Base-by-base conservation (phyloP, 176 grass and related monocot species). In the Cocos nucifera region DNA sequence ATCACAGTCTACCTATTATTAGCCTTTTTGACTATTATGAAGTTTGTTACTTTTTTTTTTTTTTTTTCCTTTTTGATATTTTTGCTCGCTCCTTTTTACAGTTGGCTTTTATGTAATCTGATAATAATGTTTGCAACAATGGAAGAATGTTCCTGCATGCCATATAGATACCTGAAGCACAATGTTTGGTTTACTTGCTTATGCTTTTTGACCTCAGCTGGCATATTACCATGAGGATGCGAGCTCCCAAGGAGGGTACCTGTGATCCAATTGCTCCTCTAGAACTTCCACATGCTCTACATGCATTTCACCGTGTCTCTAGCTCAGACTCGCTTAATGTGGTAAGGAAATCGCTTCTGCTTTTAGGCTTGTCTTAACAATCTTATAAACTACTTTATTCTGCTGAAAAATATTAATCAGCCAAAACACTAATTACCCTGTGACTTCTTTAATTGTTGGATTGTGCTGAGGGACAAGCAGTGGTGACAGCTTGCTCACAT, bases 141-240 rank as follows among this genome's bases (percentile, higher is more conserved):
- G 19, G 17, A 44, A 2, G 18, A 15, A 56, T 22, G 8, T 12
- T 61, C 30, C 28, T 61, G 27, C 58, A 19, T 32, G 17, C 24
- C 16, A 51, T 20, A 35, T 66, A 29, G 16, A 48, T 57, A 14
- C 3, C 35, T 12, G 19, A 24, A 56, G 19, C 5, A 49, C 56
- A 59, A 54, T 44, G 51, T 29, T 35, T 60, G 64, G 48, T 30
- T 57, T 48, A 39, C 8, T 23, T 57, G 16, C 4, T 44, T 63
- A 18, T 15, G 4, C 60, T 80, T 30, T 32, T 70, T 67, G 66
- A 19, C 72, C 78, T 82, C 51, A 95, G 86, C 51, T 95, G 90
- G 90, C 90, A 95, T 81, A 89, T 95, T 64, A 73, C 87, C 21
- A 84, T 95, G 83, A 95, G 86, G 69, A 95, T 90, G 90, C 69